These are phyloP conservation scores for Podaxis carcinomalis DNA, from an alignment of 768 basidiomycete genomes.

Conservation along the genomic window DNA sequence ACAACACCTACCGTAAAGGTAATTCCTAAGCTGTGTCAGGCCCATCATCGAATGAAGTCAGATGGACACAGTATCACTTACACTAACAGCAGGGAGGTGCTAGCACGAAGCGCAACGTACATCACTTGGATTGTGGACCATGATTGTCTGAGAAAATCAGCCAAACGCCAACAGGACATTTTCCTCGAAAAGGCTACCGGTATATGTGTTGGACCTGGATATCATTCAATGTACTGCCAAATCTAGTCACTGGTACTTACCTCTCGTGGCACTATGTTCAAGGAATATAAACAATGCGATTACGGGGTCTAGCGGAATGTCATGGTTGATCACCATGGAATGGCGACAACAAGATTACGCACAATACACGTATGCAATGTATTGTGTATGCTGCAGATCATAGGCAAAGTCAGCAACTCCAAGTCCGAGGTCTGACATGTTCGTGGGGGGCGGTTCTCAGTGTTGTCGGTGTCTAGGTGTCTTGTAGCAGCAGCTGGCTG, in stretches of 20 bases:
- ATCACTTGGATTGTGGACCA: not conserved
- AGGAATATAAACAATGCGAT: no score
- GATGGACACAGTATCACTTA: not conserved
- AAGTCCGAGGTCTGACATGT: no score
- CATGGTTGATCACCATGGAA: no score
- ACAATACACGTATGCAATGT: no score
- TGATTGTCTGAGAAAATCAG: not conserved
- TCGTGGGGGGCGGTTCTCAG: no score
- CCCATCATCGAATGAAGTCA: not conserved
- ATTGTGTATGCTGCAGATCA: no score
- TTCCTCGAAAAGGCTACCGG: not conserved
- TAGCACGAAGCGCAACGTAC: not conserved
- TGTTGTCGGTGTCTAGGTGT: no score
- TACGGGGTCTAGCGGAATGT: no score
- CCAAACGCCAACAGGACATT: not conserved
- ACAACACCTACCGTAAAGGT: no score
- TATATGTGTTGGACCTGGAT: not conserved
- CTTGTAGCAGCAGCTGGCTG: no score
- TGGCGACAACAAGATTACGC: no score
- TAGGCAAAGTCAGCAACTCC: no score
- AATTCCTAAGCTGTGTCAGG: not conserved
- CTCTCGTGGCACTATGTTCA: not conserved
- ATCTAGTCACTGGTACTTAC: not conserved
- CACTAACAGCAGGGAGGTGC: not conserved
- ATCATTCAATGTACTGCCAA: not conserved